Evolutionary conservation across 768 basidiomycete genomes (phyloP), one percentile per base, ranked within the genome.

Genomic region (Auriscalpium orientale): DNA sequence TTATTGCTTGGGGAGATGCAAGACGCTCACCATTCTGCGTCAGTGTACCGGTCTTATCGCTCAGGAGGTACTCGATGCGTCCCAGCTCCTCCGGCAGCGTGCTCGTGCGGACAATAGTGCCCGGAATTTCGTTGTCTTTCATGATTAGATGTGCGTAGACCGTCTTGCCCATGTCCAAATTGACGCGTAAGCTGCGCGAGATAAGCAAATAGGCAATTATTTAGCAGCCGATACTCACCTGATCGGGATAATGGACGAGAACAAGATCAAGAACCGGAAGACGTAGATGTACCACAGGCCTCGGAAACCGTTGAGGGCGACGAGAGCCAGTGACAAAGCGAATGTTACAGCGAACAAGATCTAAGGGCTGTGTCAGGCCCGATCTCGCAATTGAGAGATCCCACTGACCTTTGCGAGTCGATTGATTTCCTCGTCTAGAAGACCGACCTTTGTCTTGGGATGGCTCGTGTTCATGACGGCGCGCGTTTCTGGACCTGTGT

Each of bases 391-490:
- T 16, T 34, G 33, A 47, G 38, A 56, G 28, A 43, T 16, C 18
- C 36, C 40, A 64, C 71, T 13, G 52, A 92, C 95, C 82, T 99
- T 99, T 4, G 97, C 93, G 40, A 99, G 80, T 48, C 84, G 82
- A 67, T 98, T 98, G 61, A 99, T 95, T 70, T 99, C 97, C 49
- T 92, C 65, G 71, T 99, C 97, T 54, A 98, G 68, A 48, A 95
- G 66, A 3, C 97, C 97, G 47, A 91, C 82, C 69, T 99, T 99
- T 1, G 95, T 98, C 62, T 86, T 87, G 0, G 97, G 95, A 71
- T 95, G 93, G 63, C 91, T 94, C 4, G 97, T 99, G 63, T 99
- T 99, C 92, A 99, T 93, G 21, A 98, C 95, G 1, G 97, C 97
- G 54, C 97, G 78, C 8, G 95, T 98, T 69, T 99, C 95, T 0